These are phyloP conservation scores for Sporisorium graminicola DNA, from an alignment of 1,284 basidiomycete genomes.

Conservation along the genomic window DNA sequence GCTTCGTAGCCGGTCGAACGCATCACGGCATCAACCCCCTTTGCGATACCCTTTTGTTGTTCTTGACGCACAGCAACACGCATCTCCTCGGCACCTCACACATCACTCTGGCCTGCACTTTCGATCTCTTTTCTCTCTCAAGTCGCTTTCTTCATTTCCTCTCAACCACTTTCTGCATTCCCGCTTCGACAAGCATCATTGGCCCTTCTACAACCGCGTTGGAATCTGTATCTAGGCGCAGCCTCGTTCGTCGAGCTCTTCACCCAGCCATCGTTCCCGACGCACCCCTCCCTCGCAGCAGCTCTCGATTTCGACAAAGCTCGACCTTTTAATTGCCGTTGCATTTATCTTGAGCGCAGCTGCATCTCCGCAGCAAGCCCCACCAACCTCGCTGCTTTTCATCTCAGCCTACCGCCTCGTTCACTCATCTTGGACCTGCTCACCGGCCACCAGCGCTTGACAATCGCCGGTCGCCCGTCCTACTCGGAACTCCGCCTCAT, in stretches of 20 bases:
- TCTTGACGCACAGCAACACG: neutral
- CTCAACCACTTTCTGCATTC: neutral
- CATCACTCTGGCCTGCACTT: neutral
- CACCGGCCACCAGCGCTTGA: neutral
- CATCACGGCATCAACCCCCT: neutral
- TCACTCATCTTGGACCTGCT: neutral
- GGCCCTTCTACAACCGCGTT: neutral
- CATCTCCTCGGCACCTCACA: neutral
- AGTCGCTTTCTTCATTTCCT: neutral
- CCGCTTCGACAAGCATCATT: neutral
- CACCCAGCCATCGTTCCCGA: neutral
- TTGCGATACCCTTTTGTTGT: neutral
- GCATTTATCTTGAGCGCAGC: neutral
- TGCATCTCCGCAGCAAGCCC: neutral
- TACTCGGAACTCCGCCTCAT: neutral
- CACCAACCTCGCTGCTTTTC: constrained; percentile 1
- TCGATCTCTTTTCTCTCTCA: neutral
- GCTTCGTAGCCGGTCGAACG: neutral
- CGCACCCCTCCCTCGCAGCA: neutral
- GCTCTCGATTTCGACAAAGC: neutral
- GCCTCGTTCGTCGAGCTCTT: neutral
- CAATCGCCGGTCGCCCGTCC: neutral
- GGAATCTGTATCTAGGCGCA: neutral
- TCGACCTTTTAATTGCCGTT: neutral
- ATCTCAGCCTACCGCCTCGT: neutral